A percentile compares a stretch with the other conserved stretches of the same genome.
Conservation (phyloP, 768 basidiomycete species). For the Tricholoma bakamatsutake region DNA sequence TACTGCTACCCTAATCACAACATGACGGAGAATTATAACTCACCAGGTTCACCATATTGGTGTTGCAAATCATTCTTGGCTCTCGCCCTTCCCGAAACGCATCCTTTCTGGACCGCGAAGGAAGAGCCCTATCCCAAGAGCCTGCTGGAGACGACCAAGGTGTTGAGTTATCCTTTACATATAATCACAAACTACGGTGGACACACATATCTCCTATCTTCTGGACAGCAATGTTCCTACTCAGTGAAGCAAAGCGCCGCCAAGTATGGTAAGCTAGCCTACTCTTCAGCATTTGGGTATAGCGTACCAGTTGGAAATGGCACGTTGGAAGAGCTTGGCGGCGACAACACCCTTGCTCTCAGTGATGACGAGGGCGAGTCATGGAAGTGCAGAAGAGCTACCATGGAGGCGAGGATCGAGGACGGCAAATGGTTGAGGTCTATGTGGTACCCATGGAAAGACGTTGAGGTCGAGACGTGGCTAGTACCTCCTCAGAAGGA, state of each 20-base stretch:
- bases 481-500: constrained; percentile 55
- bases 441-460: constrained; percentile 73
- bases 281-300: constrained; percentile 75
- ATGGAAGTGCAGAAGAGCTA: constrained; percentile 64
- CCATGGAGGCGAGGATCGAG: constrained; percentile 55
- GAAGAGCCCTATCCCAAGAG: constrained; percentile 60
- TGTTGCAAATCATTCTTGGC: constrained; percentile 73
- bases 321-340: constrained; percentile 66
- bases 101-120: constrained; percentile 67
- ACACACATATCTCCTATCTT: constrained; percentile 68
- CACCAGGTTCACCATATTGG: constrained; percentile 76
- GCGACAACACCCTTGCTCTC: constrained; percentile 65
- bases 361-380: constrained; percentile 67
- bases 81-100: constrained; percentile 54
- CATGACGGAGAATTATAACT: constrained; percentile 78
- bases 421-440: constrained; percentile 50
- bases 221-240: constrained; percentile 76
- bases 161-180: constrained; percentile 59
- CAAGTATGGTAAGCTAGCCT: constrained; percentile 75
- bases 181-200: constrained; percentile 57
- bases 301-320: constrained; percentile 63
- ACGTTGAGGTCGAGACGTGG: constrained; percentile 71
- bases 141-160: constrained; percentile 28
- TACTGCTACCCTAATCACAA: constrained; percentile 67
- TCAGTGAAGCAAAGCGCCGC: constrained; percentile 73